Base-by-base conservation (phyloP, 106 monocot genomes). In the Apostasia ramifera region DNA sequence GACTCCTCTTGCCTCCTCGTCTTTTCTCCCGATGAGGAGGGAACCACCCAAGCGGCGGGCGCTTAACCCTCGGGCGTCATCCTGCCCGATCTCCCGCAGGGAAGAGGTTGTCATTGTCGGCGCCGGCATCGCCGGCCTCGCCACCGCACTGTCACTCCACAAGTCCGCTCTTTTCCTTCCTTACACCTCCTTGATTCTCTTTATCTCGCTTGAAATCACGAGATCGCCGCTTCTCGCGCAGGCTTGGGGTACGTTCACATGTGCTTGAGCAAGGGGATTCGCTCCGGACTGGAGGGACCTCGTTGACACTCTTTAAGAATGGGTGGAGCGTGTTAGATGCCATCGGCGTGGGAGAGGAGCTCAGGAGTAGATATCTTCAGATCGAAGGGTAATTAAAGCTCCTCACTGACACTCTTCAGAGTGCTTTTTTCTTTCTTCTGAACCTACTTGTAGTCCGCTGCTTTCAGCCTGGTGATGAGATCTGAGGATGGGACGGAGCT, bases 51-150 rank as follows among this genome's bases (percentile, higher is more conserved):
- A 45, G 42, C 44, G 13, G 62, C 62, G 12, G 12, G 44, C 62
- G 12, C 42, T 62, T n/a, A 62, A 62, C 10, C 62, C 62, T 12
- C 43, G n/a, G 62, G 42, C 43, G 39, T 62, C 62, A 44, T 62
- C 62, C 6, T 39, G 14, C 52, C 58, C 42, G 11, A 60, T 26
- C 52, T 14, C 62, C 53, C 61, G 69, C 46, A 59, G 71, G 67
- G 87, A 87, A 76, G 84, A 80, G 13, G 71, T 89, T 44, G 84
- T 92, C 73, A 57, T 97, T 63, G 86, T 97, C 41, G 95, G 92
- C 41, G 95, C 79, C n/a, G 92, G 95, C 6, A 92, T 95, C 61
- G 95, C 91, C 1, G 95, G 95, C 14, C 89, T 97, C 59, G 88
- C 92, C 68, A 84, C 92, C 66, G 81, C 95, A 3, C 74, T 84